Conservation (phyloP, 75 land plant genomes). For the Pinus albicaulis region DNA sequence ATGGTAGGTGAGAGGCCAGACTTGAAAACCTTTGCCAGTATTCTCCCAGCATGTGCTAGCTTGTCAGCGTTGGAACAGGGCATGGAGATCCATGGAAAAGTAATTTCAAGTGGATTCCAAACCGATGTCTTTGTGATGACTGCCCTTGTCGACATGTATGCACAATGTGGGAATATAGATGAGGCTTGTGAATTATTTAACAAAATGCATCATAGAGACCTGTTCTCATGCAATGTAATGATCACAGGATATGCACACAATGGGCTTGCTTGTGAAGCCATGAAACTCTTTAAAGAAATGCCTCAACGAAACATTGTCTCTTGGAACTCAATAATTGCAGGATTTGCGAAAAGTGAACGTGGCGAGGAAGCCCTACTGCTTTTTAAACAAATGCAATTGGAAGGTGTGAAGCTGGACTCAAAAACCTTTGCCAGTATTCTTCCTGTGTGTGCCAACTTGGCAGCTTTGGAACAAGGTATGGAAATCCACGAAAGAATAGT, state of each 20-base stretch:
- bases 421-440: conserved; percentile 1
- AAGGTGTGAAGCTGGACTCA: conserved; percentile 1
- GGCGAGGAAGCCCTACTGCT: background rate
- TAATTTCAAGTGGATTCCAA: conserved; percentile 11
- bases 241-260: conserved; percentile 23
- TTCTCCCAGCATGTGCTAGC: conserved; percentile 3
- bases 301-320: background rate
- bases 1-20: background rate
- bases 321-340: conserved; percentile 1
- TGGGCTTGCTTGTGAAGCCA: conserved; percentile 16
- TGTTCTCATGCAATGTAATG: conserved; percentile 51
- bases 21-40: background rate
- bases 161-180: conserved; percentile 19
- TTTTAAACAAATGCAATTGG: conserved; percentile 5
- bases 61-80: conserved; percentile 3
- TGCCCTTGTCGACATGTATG: conserved; percentile 33
- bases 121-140: conserved; percentile 6
- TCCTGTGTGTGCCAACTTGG: background rate
- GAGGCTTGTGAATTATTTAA: conserved; percentile 23
- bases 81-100: conserved; percentile 19
- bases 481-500: background rate
- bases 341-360: background rate
- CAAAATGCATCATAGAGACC: conserved; percentile 22
- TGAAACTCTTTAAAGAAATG: conserved; percentile 30
- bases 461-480: background rate